Percentiles rank a stretch among this genome's conserved stretches.
phyloP scores from a whole-genome alignment of 495 filamentous ascomycete genomes.

The Hypoxylon lienhwacheense region DNA sequence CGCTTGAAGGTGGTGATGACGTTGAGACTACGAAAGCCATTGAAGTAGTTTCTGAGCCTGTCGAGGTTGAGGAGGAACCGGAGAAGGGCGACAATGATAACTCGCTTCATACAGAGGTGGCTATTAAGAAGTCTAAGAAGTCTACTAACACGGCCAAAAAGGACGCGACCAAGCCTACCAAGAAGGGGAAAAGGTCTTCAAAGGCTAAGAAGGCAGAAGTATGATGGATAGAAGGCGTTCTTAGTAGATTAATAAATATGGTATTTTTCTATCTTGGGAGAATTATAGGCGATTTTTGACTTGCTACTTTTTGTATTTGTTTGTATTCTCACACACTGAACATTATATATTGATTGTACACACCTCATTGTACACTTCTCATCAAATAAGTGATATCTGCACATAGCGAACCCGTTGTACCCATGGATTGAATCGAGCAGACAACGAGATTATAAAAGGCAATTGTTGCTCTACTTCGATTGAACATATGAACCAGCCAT shows the following conservation, averaged over 20 bases:
- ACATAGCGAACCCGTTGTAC: constrained; percentile 43
- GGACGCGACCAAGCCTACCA: constrained; percentile 27
- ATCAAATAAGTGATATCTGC: constrained; percentile 31
- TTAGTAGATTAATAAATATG: constrained; percentile 1
- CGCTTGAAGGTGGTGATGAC: constrained; percentile 39
- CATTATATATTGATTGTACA: not conserved
- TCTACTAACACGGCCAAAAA: constrained; percentile 36
- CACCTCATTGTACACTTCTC: not conserved
- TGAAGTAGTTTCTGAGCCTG: constrained; percentile 29
- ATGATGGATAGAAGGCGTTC: constrained; percentile 25
- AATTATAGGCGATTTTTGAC: no score
- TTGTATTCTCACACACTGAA: not conserved
- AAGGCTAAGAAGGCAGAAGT: constrained; percentile 38
- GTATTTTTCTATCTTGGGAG: not conserved
- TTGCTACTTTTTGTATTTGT: no score
- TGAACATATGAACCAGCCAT: constrained; percentile 26
- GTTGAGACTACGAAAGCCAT: constrained; percentile 45
- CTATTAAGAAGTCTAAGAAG: constrained; percentile 29
- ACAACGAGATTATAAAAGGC: constrained; percentile 42
- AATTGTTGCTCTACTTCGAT: constrained; percentile 38
- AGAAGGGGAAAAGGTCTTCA: constrained; percentile 44
- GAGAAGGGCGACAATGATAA: constrained; percentile 4
- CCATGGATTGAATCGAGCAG: constrained; percentile 28
- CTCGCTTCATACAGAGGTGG: constrained; percentile 7
- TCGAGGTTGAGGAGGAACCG: constrained; percentile 2